Evolutionary conservation across 2,329 filamentous ascomycete genomes (phyloP), one percentile per base, ranked within the genome.

Genomic region (Apiospora phragmitis): DNA sequence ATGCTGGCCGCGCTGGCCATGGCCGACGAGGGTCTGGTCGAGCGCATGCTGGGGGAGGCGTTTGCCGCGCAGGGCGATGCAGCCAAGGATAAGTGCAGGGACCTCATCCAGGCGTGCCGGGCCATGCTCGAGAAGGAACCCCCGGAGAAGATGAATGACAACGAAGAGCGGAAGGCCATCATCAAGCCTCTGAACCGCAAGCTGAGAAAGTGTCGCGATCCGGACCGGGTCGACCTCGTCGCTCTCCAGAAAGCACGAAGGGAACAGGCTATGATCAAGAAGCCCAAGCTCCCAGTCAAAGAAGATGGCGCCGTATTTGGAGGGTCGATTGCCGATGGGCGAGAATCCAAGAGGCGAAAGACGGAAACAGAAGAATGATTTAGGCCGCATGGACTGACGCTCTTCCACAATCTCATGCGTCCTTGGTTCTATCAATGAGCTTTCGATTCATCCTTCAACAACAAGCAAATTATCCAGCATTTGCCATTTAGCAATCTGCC

Each of bases 1-100:
- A 95, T 95, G 91, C 87, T 98, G 71, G 92, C 94, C 0, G 91
- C 95, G 0, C 83, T 98, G 38, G 86, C 92, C 18, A 87, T 97
- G 68, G 93, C 91, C 0, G 95, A 98, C 78, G 82, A 85, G 51
- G 88, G 87, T 0, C 82, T 96, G 42, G 78, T 86, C 3, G 85
- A 89, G 71, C 79, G 81, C 4, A 73, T 90, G 62, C 77, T 89
- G 16, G 81, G 83, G 1, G 78, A 81, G 8, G 81, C 82, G 2
- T 84, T 85, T 69, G 73, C 78, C 21, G 76, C 77, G 11, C 74
- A 77, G 70, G 70, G 69, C 35, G 75, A 77, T 29, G 73, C 71
- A 1, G 72, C 70, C 43, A 78, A 74, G 59, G 83, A 87, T 24
- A 89, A 87, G 77, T 85, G 89, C 6, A 79, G 88, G 72, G 80